phyloP scores from a whole-genome alignment of 1,284 basidiomycete genomes.

The Mycena sp. region DNA sequence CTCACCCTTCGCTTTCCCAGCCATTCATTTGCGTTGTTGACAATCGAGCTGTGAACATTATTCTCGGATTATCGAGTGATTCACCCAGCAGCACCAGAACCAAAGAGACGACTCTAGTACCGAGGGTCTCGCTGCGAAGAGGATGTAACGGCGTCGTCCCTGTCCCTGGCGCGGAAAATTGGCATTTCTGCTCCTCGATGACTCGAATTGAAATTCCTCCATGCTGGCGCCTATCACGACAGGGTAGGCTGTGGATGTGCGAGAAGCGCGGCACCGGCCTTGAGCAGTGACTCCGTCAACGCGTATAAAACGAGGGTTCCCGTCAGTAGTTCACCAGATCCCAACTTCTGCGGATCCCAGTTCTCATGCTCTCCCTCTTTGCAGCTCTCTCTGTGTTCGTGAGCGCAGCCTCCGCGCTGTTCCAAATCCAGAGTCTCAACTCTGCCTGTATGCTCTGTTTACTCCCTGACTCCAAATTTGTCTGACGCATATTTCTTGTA shows the following conservation, averaged over 20 bases:
- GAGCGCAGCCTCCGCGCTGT: too few relatives aligned
- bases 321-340: conserved; percentile 12
- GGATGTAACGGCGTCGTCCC: conserved; percentile 6
- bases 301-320: conserved; percentile 5
- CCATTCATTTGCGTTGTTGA: conserved; percentile 14
- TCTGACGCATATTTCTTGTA: too few relatives aligned
- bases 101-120: conserved; percentile 2
- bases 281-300: conserved; percentile 9
- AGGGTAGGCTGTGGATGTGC: conserved; percentile 7
- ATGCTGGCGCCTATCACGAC: conserved; percentile 11
- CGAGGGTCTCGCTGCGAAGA: conserved; percentile 8
- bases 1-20: conserved; percentile 13
- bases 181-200: conserved; percentile 10
- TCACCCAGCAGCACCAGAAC: conserved; percentile 9
- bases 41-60: conserved; percentile 6
- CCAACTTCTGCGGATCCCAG: conserved; percentile 8
- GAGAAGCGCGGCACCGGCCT: conserved; percentile 10
- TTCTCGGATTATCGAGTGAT: conserved; percentile 7
- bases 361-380: too few relatives aligned
- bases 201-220: conserved; percentile 9
- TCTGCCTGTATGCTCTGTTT: too few relatives aligned
- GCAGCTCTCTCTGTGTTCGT: too few relatives aligned
- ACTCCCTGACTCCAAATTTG: too few relatives aligned
- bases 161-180: conserved; percentile 8
- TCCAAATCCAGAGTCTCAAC: too few relatives aligned